phyloP scores from a whole-genome alignment of 148 eudicot genomes.

The Rhododendron simsii region DNA sequence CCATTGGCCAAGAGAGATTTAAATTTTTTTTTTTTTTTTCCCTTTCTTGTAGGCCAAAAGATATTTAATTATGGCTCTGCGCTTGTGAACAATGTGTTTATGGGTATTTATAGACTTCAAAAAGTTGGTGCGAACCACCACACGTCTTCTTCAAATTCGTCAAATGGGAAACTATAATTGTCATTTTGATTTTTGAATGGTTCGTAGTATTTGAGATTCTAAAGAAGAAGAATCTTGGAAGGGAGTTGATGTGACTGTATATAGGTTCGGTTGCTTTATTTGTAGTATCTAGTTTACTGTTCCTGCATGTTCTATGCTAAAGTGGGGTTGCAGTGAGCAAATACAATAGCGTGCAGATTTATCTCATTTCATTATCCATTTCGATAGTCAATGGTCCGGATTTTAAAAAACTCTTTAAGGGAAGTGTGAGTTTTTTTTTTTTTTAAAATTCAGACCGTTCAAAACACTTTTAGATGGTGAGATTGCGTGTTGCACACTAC shows the following conservation, averaged over 20 bases:
- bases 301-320: not conserved
- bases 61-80: not conserved
- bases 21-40: not conserved
- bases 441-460: too few relatives aligned
- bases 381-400: too few relatives aligned
- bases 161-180: not conserved
- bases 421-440: too few relatives aligned
- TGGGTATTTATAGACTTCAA: constrained; percentile 12
- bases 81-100: not conserved
- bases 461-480: too few relatives aligned
- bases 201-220: not conserved
- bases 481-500: too few relatives aligned
- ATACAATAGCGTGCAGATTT: too few relatives aligned
- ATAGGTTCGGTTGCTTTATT: not conserved
- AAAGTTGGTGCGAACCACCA: not conserved
- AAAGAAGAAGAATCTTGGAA: not conserved
- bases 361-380: too few relatives aligned
- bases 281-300: not conserved
- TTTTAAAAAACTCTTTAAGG: too few relatives aligned
- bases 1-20: not conserved
- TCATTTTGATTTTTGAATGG: not conserved
- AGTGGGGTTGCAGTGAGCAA: too few relatives aligned
- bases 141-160: not conserved
- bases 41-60: not conserved
- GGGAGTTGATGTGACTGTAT: not conserved